These are phyloP conservation scores for Chenopodium quinoa DNA, from an alignment of 148 eudicot species.

Conservation along the genomic window DNA sequence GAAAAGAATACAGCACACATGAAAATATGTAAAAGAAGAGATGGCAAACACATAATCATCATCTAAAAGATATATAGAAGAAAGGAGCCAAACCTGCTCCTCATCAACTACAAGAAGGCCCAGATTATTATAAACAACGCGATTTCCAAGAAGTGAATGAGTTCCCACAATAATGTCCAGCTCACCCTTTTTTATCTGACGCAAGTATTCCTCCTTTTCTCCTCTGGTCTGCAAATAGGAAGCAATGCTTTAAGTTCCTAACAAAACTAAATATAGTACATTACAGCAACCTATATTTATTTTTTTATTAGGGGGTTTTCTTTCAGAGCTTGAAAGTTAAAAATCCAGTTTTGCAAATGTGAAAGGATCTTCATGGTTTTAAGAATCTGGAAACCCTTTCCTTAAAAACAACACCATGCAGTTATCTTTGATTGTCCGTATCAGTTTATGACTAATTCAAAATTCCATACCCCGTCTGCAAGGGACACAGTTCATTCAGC, in stretches of 20 bases:
- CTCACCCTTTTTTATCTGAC: constrained; percentile 67
- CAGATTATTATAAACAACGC: constrained; percentile 77
- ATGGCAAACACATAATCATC: constrained; percentile 13
- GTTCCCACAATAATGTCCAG: constrained; percentile 91
- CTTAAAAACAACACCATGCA: too few relatives aligned
- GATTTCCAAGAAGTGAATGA: constrained; percentile 87
- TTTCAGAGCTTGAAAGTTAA: not conserved
- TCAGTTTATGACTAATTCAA: too few relatives aligned
- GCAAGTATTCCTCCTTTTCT: constrained; percentile 80
- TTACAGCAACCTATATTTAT: not conserved
- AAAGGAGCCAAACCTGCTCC: constrained; percentile 76
- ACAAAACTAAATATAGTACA: not conserved
- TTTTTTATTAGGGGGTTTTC: not conserved
- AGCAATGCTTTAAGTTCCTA: constrained; percentile 7
- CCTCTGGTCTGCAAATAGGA: constrained; percentile 59
- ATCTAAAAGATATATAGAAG: constrained; percentile 3
- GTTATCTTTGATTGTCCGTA: not conserved
- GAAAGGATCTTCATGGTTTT: not conserved
- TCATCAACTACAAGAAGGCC: constrained; percentile 98
- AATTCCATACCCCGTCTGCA: not conserved
- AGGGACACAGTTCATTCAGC: not conserved
- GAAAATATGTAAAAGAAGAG: constrained; percentile 3
- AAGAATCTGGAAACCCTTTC: not conserved
- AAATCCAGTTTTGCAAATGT: not conserved
- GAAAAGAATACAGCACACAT: not conserved